Conservation (phyloP, 2,329 filamentous ascomycete genomes). For the Rhynchosporium graminicola region DNA sequence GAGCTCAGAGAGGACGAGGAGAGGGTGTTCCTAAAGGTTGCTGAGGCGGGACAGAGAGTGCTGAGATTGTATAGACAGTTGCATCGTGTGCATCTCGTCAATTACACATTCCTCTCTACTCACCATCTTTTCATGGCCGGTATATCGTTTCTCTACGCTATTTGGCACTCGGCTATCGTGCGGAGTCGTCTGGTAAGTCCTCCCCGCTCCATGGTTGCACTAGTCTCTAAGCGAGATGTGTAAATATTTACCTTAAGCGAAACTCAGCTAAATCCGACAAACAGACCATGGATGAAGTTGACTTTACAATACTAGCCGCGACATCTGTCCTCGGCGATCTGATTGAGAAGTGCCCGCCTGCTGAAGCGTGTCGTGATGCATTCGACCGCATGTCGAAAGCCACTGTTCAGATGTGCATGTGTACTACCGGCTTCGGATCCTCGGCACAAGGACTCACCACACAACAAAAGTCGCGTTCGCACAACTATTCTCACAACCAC, state of each 20-base stretch:
- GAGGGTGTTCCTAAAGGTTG: conserved; percentile 88
- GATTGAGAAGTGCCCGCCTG: conserved; percentile 91
- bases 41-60: conserved; percentile 91
- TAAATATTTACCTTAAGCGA: background rate
- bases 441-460: conserved; percentile 34
- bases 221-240: conserved; percentile 2
- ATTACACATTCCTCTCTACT: conserved; percentile 93
- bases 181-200: conserved; percentile 76
- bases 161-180: conserved; percentile 93
- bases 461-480: conserved; percentile 25
- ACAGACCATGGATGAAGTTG: conserved; percentile 89
- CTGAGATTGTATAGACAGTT: conserved; percentile 87
- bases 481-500: conserved; percentile 11
- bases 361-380: conserved; percentile 90
- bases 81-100: conserved; percentile 84
- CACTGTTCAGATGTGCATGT: conserved; percentile 92
- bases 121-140: conserved; percentile 98
- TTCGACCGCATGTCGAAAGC: conserved; percentile 95
- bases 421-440: conserved; percentile 55
- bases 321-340: conserved; percentile 91
- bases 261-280: conserved; percentile 32
- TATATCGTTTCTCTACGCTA: conserved; percentile 93
- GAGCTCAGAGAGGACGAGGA: conserved; percentile 82
- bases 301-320: conserved; percentile 90
- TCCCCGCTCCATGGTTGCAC: background rate